Conservation (phyloP, 768 basidiomycete genomes). For the Termitomyces sp. region DNA sequence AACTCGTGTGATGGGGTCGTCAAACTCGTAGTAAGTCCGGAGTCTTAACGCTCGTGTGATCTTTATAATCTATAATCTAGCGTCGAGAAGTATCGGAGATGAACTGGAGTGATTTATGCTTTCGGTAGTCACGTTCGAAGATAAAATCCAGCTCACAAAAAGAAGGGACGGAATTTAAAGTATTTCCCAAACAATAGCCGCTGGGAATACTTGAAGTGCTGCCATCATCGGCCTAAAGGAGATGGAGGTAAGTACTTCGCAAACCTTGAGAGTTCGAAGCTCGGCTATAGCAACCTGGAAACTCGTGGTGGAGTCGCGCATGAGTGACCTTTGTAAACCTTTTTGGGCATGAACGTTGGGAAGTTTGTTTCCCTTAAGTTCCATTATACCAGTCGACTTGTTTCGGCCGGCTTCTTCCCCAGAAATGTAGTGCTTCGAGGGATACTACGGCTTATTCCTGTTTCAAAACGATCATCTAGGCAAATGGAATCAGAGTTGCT, state of each 20-base stretch:
- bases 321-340: background rate
- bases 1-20: background rate
- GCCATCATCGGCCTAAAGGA: background rate
- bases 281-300: too few species aligned
- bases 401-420: background rate
- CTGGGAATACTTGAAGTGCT: background rate
- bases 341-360: background rate
- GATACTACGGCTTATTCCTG: background rate
- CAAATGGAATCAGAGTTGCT: too few species aligned
- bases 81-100: constrained; percentile 2
- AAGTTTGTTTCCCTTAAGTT: background rate
- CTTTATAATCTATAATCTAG: constrained; percentile 5
- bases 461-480: background rate
- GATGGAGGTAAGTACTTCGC: background rate
- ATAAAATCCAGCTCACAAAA: constrained; percentile 8
- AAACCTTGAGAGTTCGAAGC: background rate
- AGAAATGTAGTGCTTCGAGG: too few species aligned
- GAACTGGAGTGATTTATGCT: background rate
- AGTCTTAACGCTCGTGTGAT: background rate
- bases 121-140: constrained; percentile 1
- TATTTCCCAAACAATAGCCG: constrained; percentile 7
- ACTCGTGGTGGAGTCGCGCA: background rate
- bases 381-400: background rate
- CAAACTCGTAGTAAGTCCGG: background rate
- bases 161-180: background rate